Conservation (phyloP, 164 flowering plant genomes). For the Akebia trifoliata region DNA sequence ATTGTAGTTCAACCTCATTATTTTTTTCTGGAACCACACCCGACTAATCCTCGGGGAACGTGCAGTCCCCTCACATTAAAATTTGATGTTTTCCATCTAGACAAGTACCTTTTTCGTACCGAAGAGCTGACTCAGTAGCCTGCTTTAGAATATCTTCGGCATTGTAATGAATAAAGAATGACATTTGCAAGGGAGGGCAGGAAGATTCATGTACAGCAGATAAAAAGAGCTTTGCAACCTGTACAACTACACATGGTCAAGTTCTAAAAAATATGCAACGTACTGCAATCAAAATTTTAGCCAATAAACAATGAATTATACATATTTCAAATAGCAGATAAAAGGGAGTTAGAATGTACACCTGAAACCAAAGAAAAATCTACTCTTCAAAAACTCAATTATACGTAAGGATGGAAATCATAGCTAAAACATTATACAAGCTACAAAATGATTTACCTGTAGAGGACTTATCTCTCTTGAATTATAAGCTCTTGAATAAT, state of each 20-base stretch:
- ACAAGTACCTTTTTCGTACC: conserved; percentile 61
- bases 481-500: conserved; percentile 67
- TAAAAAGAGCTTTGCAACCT: conserved; percentile 75
- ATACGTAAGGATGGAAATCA: background rate
- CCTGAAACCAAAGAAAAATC: too few relatives aligned
- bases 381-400: background rate
- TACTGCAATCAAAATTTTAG: background rate
- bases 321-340: too few relatives aligned
- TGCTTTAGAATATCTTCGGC: conserved; percentile 60
- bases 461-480: conserved; percentile 64
- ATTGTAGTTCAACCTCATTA: too few relatives aligned
- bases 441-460: conserved; percentile 34
- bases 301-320: background rate
- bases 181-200: conserved; percentile 48
- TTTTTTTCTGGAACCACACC: too few relatives aligned
- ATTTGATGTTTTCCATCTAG: too few relatives aligned
- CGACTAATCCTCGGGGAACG: too few relatives aligned
- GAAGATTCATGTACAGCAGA: conserved; percentile 53
- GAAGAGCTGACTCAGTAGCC: conserved; percentile 74
- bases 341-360: too few relatives aligned
- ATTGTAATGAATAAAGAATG: conserved; percentile 67
- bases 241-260: conserved; percentile 12
- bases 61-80: too few relatives aligned
- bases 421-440: background rate
- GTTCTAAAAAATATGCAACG: background rate